phyloP scores from a whole-genome alignment of 2,329 filamentous ascomycete species.

The Pseudogymnoascus sp. region DNA sequence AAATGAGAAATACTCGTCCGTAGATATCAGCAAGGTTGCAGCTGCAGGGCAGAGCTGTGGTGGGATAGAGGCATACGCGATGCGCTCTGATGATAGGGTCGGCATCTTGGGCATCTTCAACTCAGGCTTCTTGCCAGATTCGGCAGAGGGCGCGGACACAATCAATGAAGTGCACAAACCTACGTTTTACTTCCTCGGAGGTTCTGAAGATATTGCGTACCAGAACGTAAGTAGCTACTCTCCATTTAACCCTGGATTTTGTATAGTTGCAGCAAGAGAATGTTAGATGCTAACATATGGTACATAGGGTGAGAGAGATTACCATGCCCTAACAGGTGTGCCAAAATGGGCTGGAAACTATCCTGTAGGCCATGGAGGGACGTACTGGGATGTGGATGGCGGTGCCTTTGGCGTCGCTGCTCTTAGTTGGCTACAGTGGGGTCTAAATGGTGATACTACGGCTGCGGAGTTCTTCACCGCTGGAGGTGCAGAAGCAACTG shows the following conservation, averaged over 20 bases:
- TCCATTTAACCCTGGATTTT: not conserved
- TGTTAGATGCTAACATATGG: not conserved
- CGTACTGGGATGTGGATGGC: constrained; percentile 17
- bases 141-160: not conserved
- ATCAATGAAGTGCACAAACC: not conserved
- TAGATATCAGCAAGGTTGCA: constrained; percentile 23
- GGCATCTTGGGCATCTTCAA: constrained; percentile 22
- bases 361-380: constrained; percentile 19
- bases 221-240: constrained; percentile 7
- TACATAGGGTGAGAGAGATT: not conserved
- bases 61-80: constrained; percentile 26
- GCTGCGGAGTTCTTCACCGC: not conserved
- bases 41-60: constrained; percentile 27
- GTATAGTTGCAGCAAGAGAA: not conserved
- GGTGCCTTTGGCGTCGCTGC: constrained; percentile 17
- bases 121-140: constrained; percentile 14
- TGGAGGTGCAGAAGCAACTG: not conserved
- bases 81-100: constrained; percentile 18
- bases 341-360: constrained; percentile 20
- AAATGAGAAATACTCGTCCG: constrained; percentile 12
- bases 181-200: constrained; percentile 12
- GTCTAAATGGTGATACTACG: not conserved
- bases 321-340: constrained; percentile 9
- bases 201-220: constrained; percentile 19
- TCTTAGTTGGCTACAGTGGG: constrained; percentile 12